Base-by-base conservation (phyloP, 2,329 filamentous ascomycete genomes). In the Didymella exigua region DNA sequence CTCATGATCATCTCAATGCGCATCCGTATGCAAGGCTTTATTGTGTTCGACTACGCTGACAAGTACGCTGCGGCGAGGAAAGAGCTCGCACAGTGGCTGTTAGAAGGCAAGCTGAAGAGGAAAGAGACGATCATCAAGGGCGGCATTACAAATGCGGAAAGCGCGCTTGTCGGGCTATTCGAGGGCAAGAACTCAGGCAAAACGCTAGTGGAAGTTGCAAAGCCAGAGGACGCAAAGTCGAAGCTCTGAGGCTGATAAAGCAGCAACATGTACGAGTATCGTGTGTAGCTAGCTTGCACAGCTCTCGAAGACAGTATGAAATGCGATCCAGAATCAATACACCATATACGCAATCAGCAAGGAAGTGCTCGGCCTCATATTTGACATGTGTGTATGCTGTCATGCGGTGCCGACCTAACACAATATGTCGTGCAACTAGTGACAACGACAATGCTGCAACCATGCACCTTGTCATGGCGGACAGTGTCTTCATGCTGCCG, bases 101-200 rank as follows among this genome's bases (percentile, higher is more conserved):
- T 78, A 2, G 85, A 90, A 69, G 89, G 89, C 44, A 90, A 75
- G 76, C 74, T 93, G 59, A 85, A 89, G 81, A 77, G 86, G 53
- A 86, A 87, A 70, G 88, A 91, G 74, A 87, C 86, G 2, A 82
- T 93, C 53, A 74, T 91, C 57, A 82, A 82, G 63, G 89, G 89
- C n/a, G 89, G 89, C 0, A 74, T 92, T 11, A 76, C 78, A 54
- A 80, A 80, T 30, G 87, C 88, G 1, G 86, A 89, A 52, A 75
- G 84, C 60, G 86, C 82, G 0, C 78, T 92, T 48, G 73, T 84
- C 11, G 81, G 84, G 56, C 74, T 93, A 51, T 92, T 87, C 70
- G 79, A 84, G 43, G 89, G 89, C 34, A 77, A 80, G 14, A 93
- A 93, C 71, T 90, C 83, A 9, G 89, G 89, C 76, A 81, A 88